Percentiles rank a stretch among this genome's conserved stretches.
phyloP scores from a whole-genome alignment of 1,139 yeast genomes.

The Yamadazyma jaroonii region DNA sequence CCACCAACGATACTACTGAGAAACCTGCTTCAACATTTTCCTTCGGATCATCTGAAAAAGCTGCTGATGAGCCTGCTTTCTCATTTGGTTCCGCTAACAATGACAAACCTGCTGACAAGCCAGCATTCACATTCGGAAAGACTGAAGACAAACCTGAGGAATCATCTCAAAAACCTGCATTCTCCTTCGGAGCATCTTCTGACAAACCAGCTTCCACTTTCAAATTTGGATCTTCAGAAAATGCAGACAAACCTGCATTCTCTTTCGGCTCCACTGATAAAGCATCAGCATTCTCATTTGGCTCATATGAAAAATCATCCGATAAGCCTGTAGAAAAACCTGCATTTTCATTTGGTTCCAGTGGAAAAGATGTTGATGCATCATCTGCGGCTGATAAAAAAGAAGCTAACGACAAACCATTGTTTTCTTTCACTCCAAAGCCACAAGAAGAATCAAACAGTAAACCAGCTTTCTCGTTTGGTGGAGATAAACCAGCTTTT shows the following conservation, averaged over 20 bases:
- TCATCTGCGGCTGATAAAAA: not conserved
- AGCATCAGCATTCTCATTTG: constrained; percentile 19
- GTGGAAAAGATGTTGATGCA: not conserved
- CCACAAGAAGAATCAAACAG: too few relatives aligned
- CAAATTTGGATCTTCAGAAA: too few relatives aligned
- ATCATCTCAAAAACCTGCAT: constrained; percentile 8
- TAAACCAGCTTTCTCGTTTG: constrained; percentile 11
- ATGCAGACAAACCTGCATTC: too few relatives aligned
- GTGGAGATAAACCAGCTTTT: constrained; percentile 14
- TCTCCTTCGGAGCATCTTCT: constrained; percentile 7
- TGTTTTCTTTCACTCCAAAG: constrained; percentile 11
- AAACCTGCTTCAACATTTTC: constrained; percentile 13
- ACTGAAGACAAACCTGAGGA: constrained; percentile 4
- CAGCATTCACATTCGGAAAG: constrained; percentile 18
- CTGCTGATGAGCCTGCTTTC: constrained; percentile 11
- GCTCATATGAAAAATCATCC: not conserved
- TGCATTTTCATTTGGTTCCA: constrained; percentile 7
- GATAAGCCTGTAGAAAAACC: constrained; percentile 15
- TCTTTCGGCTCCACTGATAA: constrained; percentile 11
- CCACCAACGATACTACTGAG: constrained; percentile 5
- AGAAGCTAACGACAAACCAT: constrained; percentile 10
- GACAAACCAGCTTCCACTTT: not conserved
- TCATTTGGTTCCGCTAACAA: constrained; percentile 5
- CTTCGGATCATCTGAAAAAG: constrained; percentile 10
- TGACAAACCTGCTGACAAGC: constrained; percentile 10